Conservation (phyloP, 192 early-diverging fungal species). For the Podila horticola region DNA sequence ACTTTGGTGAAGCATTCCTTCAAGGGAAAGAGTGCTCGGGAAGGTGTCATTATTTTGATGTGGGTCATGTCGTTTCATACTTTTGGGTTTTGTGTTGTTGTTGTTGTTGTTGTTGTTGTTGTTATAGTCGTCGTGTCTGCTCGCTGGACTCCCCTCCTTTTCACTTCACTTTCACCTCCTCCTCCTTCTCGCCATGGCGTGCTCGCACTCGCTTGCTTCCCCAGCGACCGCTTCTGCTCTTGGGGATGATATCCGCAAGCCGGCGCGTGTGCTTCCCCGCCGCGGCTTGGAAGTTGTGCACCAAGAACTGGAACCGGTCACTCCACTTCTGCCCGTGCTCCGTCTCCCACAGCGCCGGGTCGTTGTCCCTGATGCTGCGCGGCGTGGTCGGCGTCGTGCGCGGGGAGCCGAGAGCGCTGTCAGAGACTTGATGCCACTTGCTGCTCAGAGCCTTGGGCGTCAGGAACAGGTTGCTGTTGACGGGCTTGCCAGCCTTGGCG, state of each 20-base stretch:
- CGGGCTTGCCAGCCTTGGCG: not conserved
- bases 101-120: not conserved
- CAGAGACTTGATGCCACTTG: not conserved
- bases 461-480: not conserved
- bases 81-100: not conserved
- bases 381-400: not conserved
- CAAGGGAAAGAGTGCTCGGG: not conserved
- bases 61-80: not conserved
- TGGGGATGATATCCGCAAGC: slow-evolving; percentile 26
- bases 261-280: slow-evolving; percentile 21
- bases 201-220: slow-evolving; percentile 5
- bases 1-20: not conserved
- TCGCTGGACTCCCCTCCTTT: not conserved
- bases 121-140: not conserved
- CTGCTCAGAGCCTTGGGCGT: not conserved
- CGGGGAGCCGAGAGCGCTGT: not conserved
- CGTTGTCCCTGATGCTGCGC: slow-evolving; percentile 13
- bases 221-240: slow-evolving; percentile 24
- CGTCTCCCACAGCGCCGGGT: slow-evolving; percentile 27
- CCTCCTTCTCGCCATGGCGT: not conserved
- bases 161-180: not conserved
- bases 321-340: slow-evolving; percentile 38
- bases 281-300: slow-evolving; percentile 35
- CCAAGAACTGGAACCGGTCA: slow-evolving; percentile 34
- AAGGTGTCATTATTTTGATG: not conserved